These are phyloP conservation scores for Pulveroboletus ridleyi DNA, from an alignment of 1,284 basidiomycete species.

Conservation along the genomic window DNA sequence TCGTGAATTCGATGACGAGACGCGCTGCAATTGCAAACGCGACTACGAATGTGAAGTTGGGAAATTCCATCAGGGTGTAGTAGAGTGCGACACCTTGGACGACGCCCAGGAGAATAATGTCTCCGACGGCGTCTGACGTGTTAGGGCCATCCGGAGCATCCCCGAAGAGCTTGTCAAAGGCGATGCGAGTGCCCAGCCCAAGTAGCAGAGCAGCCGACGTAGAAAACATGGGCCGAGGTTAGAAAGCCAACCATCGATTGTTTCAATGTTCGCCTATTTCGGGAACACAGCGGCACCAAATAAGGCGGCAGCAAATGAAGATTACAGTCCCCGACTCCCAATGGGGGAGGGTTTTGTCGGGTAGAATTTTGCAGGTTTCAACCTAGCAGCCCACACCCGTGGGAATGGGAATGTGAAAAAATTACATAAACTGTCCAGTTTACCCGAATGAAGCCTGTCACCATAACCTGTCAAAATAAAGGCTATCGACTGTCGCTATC, in stretches of 20 bases:
- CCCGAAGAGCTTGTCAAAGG: slow-evolving; percentile 60
- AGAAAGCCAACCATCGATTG: slow-evolving; percentile 30
- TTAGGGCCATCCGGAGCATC: slow-evolving; percentile 43
- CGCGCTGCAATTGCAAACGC: slow-evolving; percentile 63
- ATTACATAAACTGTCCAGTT: too few species aligned
- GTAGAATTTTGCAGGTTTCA: too few species aligned
- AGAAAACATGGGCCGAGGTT: slow-evolving; percentile 45
- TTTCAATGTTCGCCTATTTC: slow-evolving; percentile 35
- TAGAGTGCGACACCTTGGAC: slow-evolving; percentile 80
- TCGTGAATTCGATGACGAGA: slow-evolving; percentile 63
- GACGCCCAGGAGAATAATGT: slow-evolving; percentile 70
- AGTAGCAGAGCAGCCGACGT: slow-evolving; percentile 51
- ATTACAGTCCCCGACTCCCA: too few species aligned
- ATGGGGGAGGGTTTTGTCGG: too few species aligned
- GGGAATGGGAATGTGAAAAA: too few species aligned
- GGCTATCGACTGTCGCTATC: too few species aligned
- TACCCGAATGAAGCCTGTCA: too few species aligned
- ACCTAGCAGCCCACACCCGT: too few species aligned
- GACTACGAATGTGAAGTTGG: slow-evolving; percentile 58
- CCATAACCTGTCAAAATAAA: too few species aligned
- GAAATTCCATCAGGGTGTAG: slow-evolving; percentile 61
- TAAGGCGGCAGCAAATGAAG: slow-evolving; percentile 1
- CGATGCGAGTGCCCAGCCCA: slow-evolving; percentile 72
- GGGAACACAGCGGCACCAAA: slow-evolving; percentile 44
- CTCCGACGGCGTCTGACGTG: slow-evolving; percentile 50